Conservation (phyloP, 768 basidiomycete genomes). For the Tephrocybe sp. region DNA sequence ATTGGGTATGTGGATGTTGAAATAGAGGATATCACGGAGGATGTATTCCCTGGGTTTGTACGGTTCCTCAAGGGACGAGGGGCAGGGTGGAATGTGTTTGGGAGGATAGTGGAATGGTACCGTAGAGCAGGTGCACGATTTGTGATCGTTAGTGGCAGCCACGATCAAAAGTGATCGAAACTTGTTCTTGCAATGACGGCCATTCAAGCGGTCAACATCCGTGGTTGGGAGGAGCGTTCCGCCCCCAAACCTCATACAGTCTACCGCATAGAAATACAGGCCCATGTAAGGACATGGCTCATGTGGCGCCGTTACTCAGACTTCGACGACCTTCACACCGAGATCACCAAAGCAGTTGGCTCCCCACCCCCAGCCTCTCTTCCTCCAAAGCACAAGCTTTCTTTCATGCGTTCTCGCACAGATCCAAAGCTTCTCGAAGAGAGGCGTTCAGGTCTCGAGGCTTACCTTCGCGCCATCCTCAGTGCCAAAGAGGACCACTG, state of each 20-base stretch:
- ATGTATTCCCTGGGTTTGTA: slow-evolving; percentile 59
- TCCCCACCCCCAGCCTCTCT: slow-evolving; percentile 76
- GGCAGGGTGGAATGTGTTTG: slow-evolving; percentile 42
- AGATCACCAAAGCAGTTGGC: slow-evolving; percentile 77
- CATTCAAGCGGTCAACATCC: slow-evolving; percentile 75
- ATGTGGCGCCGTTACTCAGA: slow-evolving; percentile 95
- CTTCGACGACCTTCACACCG: slow-evolving; percentile 83
- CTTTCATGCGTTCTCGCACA: slow-evolving; percentile 56
- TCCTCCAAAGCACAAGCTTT: slow-evolving; percentile 81
- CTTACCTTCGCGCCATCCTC: slow-evolving; percentile 83
- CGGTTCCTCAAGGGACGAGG: slow-evolving; percentile 45
- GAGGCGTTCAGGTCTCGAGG: slow-evolving; percentile 73
- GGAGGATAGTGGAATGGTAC: slow-evolving; percentile 34
- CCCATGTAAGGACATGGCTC: slow-evolving; percentile 88
- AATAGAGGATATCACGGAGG: slow-evolving; percentile 53
- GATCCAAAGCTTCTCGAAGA: slow-evolving; percentile 71
- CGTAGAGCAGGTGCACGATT: slow-evolving; percentile 41
- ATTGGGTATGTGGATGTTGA: slow-evolving; percentile 53
- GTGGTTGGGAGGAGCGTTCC: slow-evolving; percentile 63
- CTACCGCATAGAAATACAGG: slow-evolving; percentile 81
- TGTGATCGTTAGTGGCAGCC: slow-evolving; percentile 42
- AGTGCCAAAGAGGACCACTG: slow-evolving; percentile 78
- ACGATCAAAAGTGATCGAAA: slow-evolving; percentile 2
- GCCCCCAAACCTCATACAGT: slow-evolving; percentile 77
- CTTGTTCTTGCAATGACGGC: slow-evolving; percentile 48